Evolutionary conservation across 2,329 filamentous ascomycete species (phyloP).

Genomic region (Aureobasidium leucospermi): DNA sequence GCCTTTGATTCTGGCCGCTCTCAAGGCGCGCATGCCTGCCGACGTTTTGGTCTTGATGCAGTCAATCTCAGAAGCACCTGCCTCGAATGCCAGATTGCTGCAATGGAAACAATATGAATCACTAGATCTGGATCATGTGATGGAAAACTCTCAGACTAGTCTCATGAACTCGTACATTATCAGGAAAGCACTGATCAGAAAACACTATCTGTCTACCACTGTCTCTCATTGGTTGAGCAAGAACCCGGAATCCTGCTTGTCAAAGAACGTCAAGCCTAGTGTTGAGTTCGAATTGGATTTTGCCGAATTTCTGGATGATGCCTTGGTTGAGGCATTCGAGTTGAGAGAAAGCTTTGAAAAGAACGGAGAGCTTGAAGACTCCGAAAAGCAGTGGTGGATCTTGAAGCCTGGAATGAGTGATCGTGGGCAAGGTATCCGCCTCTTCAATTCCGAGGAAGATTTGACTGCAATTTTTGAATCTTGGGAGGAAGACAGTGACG

Average conservation of each 20-base stretch:
- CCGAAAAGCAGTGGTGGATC: slow-evolving; percentile 67
- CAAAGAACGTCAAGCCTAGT: slow-evolving; percentile 63
- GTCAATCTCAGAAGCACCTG: slow-evolving; percentile 48
- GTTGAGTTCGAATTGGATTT: slow-evolving; percentile 94
- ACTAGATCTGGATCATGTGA: slow-evolving; percentile 73
- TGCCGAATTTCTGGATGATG: slow-evolving; percentile 92
- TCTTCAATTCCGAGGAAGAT: slow-evolving; percentile 80
- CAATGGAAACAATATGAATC: slow-evolving; percentile 83
- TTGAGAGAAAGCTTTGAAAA: slow-evolving; percentile 67
- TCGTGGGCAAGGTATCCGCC: slow-evolving; percentile 80
- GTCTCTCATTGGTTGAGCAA: slow-evolving; percentile 82
- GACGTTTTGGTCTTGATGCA: slow-evolving; percentile 32
- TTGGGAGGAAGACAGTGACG: slow-evolving; percentile 52
- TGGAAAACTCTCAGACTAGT: slow-evolving; percentile 52
- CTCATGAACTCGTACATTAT: slow-evolving; percentile 89
- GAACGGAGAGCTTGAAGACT: slow-evolving; percentile 46
- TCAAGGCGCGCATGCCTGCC: slow-evolving; percentile 54
- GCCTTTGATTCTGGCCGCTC: slow-evolving; percentile 69
- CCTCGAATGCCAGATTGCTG: slow-evolving; percentile 47
- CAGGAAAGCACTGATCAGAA: slow-evolving; percentile 90
- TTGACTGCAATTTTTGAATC: slow-evolving; percentile 82
- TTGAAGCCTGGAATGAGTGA: slow-evolving; percentile 97
- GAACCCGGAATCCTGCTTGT: slow-evolving; percentile 63
- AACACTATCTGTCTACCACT: slow-evolving; percentile 84
- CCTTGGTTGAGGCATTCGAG: slow-evolving; percentile 77